A percentile compares a stretch with the other conserved stretches of the same genome.
phyloP scores from a whole-genome alignment of 2,329 filamentous ascomycete species.

The Apiospora kogelbergensis region DNA sequence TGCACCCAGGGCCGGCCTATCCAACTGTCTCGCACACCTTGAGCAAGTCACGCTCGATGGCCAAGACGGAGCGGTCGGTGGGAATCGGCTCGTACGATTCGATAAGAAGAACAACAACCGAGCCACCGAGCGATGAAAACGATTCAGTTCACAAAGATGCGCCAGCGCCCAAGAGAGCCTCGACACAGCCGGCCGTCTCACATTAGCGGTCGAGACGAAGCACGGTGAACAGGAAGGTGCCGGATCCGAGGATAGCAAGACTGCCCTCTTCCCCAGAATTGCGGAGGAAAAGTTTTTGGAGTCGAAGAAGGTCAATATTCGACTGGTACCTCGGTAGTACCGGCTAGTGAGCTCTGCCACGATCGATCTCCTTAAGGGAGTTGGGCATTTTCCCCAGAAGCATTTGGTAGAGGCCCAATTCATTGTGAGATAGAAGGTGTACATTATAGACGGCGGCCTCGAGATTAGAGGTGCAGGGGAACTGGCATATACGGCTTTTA shows the following conservation, averaged over 20 bases:
- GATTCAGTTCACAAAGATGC: slow-evolving; percentile 4
- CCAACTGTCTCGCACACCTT: not conserved
- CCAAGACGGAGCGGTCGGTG: slow-evolving; percentile 20
- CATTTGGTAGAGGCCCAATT: not conserved
- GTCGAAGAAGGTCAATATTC: not conserved
- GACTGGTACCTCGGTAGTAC: not conserved
- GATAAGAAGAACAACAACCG: slow-evolving; percentile 21
- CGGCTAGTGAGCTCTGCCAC: not conserved
- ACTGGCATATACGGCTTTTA: not conserved
- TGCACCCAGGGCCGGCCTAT: slow-evolving; percentile 30
- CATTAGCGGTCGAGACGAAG: slow-evolving; percentile 24
- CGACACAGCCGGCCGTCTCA: slow-evolving; percentile 22
- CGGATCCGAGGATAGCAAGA: not conserved
- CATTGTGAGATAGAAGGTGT: not conserved
- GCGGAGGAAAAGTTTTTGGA: not conserved
- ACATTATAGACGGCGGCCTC: not conserved
- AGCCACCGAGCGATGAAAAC: slow-evolving; percentile 18
- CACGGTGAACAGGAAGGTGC: not conserved
- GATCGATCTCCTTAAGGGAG: not conserved
- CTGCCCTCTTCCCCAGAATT: not conserved
- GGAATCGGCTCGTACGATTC: slow-evolving; percentile 20
- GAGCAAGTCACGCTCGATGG: slow-evolving; percentile 13
- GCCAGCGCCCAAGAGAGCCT: slow-evolving; percentile 20
- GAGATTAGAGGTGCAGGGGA: not conserved
- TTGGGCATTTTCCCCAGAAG: not conserved